A percentile compares a stretch with the other conserved stretches of the same genome.
Conservation (phyloP, 768 basidiomycete species). For the Pleurotus tuoliensis region DNA sequence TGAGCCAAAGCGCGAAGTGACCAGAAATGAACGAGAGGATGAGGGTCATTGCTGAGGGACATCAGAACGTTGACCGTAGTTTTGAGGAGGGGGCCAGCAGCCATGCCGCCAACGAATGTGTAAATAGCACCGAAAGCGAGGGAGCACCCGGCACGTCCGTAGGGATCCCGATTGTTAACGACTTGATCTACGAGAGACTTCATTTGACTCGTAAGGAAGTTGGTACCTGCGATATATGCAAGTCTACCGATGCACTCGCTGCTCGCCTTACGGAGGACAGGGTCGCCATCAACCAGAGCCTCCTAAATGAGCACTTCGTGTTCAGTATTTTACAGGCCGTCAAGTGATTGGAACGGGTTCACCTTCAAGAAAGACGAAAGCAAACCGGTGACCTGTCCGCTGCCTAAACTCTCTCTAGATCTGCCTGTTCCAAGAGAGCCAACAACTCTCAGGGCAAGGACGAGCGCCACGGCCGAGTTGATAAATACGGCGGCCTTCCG, state of each 20-base stretch:
- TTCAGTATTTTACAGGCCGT: too few relatives aligned
- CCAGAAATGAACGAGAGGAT: constrained; percentile 95
- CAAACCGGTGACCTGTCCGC: constrained; percentile 53
- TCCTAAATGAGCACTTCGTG: constrained; percentile 40
- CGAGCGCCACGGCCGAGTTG: constrained; percentile 74
- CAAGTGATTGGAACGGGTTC: constrained; percentile 10
- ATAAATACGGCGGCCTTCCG: constrained; percentile 82
- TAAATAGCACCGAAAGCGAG: constrained; percentile 91
- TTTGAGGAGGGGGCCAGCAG: constrained; percentile 90
- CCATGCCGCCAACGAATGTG: constrained; percentile 88
- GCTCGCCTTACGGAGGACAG: constrained; percentile 67
- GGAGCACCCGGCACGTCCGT: constrained; percentile 90
- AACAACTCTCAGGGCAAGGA: constrained; percentile 47
- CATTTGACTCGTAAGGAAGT: constrained; percentile 81
- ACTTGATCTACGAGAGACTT: constrained; percentile 92
- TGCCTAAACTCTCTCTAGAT: constrained; percentile 64
- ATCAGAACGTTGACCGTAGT: constrained; percentile 94
- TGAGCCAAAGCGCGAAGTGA: constrained; percentile 79
- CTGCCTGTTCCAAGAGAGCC: not conserved
- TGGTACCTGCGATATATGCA: constrained; percentile 76
- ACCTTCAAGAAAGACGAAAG: constrained; percentile 82
- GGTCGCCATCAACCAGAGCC: constrained; percentile 76
- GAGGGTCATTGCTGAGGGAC: constrained; percentile 93
- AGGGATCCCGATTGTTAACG: constrained; percentile 90
- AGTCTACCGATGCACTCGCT: constrained; percentile 90